Percentiles rank a stretch among this genome's conserved stretches.
These are phyloP conservation scores for Nepenthes mirabilis DNA, from an alignment of 148 eudicot genomes.

Conservation along the genomic window DNA sequence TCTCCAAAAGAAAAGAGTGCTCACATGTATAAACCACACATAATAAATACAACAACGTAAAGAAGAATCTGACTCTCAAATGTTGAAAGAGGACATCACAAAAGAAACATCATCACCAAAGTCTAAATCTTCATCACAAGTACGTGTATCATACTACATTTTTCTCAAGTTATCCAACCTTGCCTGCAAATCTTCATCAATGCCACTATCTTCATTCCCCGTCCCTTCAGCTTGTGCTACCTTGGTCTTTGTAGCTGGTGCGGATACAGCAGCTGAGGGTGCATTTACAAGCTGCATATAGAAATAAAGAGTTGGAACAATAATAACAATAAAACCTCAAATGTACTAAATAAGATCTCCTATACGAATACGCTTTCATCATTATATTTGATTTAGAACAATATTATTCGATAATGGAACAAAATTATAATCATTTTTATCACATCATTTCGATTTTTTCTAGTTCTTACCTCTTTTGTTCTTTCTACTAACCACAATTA, in stretches of 20 bases:
- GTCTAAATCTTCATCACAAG: not conserved
- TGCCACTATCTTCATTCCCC: slow-evolving; percentile 53
- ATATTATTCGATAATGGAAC: too few species aligned
- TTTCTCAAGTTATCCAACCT: slow-evolving; percentile 87
- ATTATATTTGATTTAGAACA: too few species aligned
- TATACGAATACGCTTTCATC: too few species aligned
- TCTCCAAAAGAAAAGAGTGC: too few species aligned
- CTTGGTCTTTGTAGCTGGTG: slow-evolving; percentile 68
- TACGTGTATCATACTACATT: slow-evolving; percentile 27
- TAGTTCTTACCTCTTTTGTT: too few species aligned
- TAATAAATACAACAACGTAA: too few species aligned
- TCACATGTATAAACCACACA: too few species aligned
- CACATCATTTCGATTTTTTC: too few species aligned
- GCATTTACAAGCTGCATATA: slow-evolving; percentile 68
- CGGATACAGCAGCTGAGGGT: slow-evolving; percentile 78
- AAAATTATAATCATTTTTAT: too few species aligned
- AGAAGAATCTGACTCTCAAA: too few species aligned
- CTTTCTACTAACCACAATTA: too few species aligned
- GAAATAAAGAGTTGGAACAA: not conserved
- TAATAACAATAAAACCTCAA: not conserved
- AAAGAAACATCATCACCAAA: not conserved
- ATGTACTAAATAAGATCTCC: not conserved
- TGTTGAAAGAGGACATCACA: too few species aligned
- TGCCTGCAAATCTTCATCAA: slow-evolving; percentile 89
- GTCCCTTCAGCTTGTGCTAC: slow-evolving; percentile 79